Evolutionary conservation across 2,329 filamentous ascomycete species (phyloP).

Genomic region (Plenodomus tracheiphilus): DNA sequence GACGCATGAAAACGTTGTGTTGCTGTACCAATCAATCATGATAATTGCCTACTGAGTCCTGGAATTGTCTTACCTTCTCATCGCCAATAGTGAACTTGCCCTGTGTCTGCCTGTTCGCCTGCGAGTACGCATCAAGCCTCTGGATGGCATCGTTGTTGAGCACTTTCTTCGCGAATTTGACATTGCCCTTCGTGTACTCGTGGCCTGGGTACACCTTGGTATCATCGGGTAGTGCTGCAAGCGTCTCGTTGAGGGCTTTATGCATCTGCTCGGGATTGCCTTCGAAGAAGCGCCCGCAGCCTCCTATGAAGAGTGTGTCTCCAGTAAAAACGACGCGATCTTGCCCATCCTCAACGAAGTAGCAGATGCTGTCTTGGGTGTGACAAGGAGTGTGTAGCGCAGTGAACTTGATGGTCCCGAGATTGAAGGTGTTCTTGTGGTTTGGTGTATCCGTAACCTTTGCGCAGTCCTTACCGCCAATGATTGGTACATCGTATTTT

Average conservation of each 20-base stretch:
- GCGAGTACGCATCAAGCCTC: constrained; percentile 75
- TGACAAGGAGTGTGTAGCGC: constrained; percentile 96
- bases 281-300: constrained; percentile 96
- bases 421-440: constrained; percentile 76
- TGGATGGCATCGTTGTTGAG: constrained; percentile 71
- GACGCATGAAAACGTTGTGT: constrained; percentile 96
- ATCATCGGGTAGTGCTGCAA: constrained; percentile 81
- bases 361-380: constrained; percentile 98
- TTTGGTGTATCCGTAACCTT: constrained; percentile 76
- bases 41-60: not conserved
- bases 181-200: constrained; percentile 97
- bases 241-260: constrained; percentile 82
- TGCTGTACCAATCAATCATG: constrained; percentile 54
- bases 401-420: constrained; percentile 81
- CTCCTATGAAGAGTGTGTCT: constrained; percentile 93
- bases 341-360: constrained; percentile 79
- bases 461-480: constrained; percentile 85
- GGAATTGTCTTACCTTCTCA: constrained; percentile 70
- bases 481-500: constrained; percentile 69
- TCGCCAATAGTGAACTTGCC: constrained; percentile 96
- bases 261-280: constrained; percentile 86
- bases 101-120: constrained; percentile 83
- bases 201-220: constrained; percentile 94
- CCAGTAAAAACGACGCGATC: constrained; percentile 88
- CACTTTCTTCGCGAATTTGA: constrained; percentile 81